Percentiles rank a stretch among this genome's conserved stretches.
Evolutionary conservation across 2,329 filamentous ascomycete genomes (phyloP).

Genomic region (Epichloe hybrida): DNA sequence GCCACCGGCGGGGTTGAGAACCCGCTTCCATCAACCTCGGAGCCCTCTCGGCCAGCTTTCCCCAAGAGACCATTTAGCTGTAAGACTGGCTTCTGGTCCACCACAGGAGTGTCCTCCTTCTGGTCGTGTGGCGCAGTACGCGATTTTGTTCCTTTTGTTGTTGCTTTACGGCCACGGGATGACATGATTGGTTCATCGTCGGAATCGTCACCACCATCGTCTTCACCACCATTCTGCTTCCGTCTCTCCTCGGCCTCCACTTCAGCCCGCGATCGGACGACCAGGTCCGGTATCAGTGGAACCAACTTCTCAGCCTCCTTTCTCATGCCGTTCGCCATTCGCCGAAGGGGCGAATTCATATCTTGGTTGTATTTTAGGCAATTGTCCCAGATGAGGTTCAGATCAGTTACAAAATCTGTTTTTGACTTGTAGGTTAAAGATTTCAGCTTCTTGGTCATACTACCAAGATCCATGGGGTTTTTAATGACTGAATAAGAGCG

Average conservation of each 20-base stretch:
- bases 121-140: slow-evolving; percentile 61
- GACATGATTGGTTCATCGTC: slow-evolving; percentile 99
- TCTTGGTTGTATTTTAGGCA: slow-evolving; percentile 93
- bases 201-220: slow-evolving; percentile 77
- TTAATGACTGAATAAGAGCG: slow-evolving; percentile 58
- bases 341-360: slow-evolving; percentile 70
- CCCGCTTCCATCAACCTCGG: slow-evolving; percentile 72
- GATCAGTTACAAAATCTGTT: slow-evolving; percentile 82
- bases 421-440: slow-evolving; percentile 71
- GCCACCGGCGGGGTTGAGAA: slow-evolving; percentile 67
- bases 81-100: slow-evolving; percentile 60
- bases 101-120: slow-evolving; percentile 65
- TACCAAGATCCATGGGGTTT: slow-evolving; percentile 92
- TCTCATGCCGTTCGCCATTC: slow-evolving; percentile 91
- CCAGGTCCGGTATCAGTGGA: slow-evolving; percentile 84
- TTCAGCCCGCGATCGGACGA: slow-evolving; percentile 80
- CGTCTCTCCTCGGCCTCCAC: slow-evolving; percentile 80
- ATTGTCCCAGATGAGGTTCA: slow-evolving; percentile 94
- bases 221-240: slow-evolving; percentile 72
- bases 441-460: slow-evolving; percentile 97
- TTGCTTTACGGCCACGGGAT: slow-evolving; percentile 76
- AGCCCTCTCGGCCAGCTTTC: slow-evolving; percentile 52
- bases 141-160: slow-evolving; percentile 60
- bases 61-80: slow-evolving; percentile 52
- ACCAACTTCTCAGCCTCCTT: slow-evolving; percentile 96